Conservation (phyloP, 768 basidiomycete genomes). For the Hortiboletus flavorubellus region DNA sequence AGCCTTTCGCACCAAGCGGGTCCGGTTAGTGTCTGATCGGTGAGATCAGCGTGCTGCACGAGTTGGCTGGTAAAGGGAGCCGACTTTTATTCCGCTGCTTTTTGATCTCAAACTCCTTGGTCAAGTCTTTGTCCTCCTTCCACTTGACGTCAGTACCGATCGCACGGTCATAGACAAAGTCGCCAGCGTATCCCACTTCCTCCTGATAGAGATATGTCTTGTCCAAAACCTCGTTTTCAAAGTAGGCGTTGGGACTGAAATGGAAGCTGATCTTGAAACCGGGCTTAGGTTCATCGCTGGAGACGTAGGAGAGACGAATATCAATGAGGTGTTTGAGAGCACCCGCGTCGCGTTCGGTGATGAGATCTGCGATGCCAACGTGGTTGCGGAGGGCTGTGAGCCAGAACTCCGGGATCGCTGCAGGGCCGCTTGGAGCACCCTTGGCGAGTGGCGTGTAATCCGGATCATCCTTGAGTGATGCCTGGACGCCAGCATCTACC, state of each 20-base stretch:
- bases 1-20: slow-evolving; percentile 80
- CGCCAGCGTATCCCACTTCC: slow-evolving; percentile 92
- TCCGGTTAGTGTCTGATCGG: slow-evolving; percentile 72
- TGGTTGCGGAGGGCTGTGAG: slow-evolving; percentile 95
- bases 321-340: slow-evolving; percentile 84
- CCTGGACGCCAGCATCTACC: slow-evolving; percentile 73
- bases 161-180: slow-evolving; percentile 94
- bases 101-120: slow-evolving; percentile 97
- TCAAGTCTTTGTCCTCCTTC: slow-evolving; percentile 98
- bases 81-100: slow-evolving; percentile 99
- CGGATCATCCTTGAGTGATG: slow-evolving; percentile 71
- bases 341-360: slow-evolving; percentile 87
- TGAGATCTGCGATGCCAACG: slow-evolving; percentile 76
- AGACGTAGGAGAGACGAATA: slow-evolving; percentile 75
- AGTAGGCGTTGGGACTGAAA: slow-evolving; percentile 83
- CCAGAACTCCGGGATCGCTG: slow-evolving; percentile 91
- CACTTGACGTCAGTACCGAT: slow-evolving; percentile 91
- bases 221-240: slow-evolving; percentile 75
- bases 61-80: not conserved
- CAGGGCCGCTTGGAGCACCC: slow-evolving; percentile 42
- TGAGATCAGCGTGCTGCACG: not conserved
- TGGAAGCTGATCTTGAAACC: slow-evolving; percentile 89
- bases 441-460: slow-evolving; percentile 61
- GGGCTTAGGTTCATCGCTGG: slow-evolving; percentile 61
- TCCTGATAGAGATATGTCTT: slow-evolving; percentile 95